Evolutionary conservation across 2,329 filamentous ascomycete genomes (phyloP), one percentile per base, ranked within the genome.

Genomic region (Thermoascus crustaceus): DNA sequence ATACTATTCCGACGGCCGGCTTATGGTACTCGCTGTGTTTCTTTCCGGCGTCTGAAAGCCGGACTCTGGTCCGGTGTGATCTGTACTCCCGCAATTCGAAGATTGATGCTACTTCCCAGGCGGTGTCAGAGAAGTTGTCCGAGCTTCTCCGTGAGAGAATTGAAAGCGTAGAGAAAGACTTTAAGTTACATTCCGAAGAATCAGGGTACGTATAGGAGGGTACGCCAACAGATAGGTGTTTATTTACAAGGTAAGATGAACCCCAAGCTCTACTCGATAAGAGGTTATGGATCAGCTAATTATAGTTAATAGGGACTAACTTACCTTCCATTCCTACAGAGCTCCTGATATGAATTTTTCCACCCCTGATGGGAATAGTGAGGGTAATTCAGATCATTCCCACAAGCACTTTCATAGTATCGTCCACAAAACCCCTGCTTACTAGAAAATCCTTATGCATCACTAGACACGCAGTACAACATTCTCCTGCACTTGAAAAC

Each of bases 61-160:
- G 31, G 21, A 56, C 55, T 0, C 32, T 43, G 1, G 26, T 60
- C n/a, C 52, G 57, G 33, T 58, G 51, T 30, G 57, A 61, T 22
- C 14, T 60, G 2, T 57, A 55, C 26, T 22, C 37, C 5, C n/a
- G 5, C 4, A 17, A 27, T 1, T 20, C 8, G n/a, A 30, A 29
- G 22, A 11, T 20, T 3, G 19, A 30, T n/a, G 13, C 11, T n/a
- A n/a, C 11, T 7, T 13, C 21, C 27, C 32, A 39, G 25, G 34
- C 27, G 11, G 25, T 32, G 4, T 17, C 36, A 11, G n/a, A 29
- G n/a, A 34, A 21, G 3, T 34, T 40, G 6, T 27, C 37, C 17
- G n/a, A 19, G 24, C 17, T 39, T 10, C 32, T 39, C 21, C 38
- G 30, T 19, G 29, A 17, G 9, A 23, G 32, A 23, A 13, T 31